Percentiles rank a stretch among this genome's conserved stretches.
Conservation (phyloP, 1,284 basidiomycete species). For the Ustanciosporium gigantosporum region DNA sequence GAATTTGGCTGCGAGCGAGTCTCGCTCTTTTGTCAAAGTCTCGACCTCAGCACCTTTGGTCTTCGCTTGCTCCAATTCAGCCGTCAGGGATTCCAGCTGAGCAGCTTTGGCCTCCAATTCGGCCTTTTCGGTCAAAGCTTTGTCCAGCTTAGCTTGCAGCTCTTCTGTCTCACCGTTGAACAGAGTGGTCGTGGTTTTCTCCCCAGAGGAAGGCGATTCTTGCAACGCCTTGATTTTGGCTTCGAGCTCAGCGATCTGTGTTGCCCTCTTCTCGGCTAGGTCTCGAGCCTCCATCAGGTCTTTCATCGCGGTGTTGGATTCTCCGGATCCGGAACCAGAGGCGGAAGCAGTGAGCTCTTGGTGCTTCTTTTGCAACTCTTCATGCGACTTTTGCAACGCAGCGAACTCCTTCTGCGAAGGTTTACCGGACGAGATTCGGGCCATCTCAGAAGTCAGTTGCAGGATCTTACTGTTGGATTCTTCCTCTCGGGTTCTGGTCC, state of each 20-base stretch:
- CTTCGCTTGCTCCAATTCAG: not conserved
- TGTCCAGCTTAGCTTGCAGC: slow-evolving; percentile 5
- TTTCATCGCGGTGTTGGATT: slow-evolving; percentile 7
- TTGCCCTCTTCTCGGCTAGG: slow-evolving; percentile 2
- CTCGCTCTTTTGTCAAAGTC: slow-evolving; percentile 66
- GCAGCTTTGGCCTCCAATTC: slow-evolving; percentile 2
- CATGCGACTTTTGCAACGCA: slow-evolving; percentile 18
- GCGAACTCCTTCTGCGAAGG: slow-evolving; percentile 15
- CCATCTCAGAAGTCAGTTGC: slow-evolving; percentile 27
- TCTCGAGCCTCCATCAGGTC: slow-evolving; percentile 15
- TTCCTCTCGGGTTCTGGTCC: slow-evolving; percentile 10
- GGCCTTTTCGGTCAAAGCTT: slow-evolving; percentile 2
- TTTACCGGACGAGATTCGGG: slow-evolving; percentile 13
- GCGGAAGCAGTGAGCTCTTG: not conserved
- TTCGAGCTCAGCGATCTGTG: slow-evolving; percentile 12
- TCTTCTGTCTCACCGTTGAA: no score
- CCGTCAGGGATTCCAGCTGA: slow-evolving; percentile 5
- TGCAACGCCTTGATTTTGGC: no score
- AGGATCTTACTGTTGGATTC: slow-evolving; percentile 16
- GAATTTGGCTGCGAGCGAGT: no score
- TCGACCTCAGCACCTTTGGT: not conserved
- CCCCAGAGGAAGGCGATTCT: no score
- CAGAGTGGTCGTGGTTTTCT: no score
- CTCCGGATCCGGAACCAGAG: not conserved
- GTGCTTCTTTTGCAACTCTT: slow-evolving; percentile 31